These are phyloP conservation scores for Wallacemonas sp. DNA, from an alignment of 208 protist species.

Conservation along the genomic window DNA sequence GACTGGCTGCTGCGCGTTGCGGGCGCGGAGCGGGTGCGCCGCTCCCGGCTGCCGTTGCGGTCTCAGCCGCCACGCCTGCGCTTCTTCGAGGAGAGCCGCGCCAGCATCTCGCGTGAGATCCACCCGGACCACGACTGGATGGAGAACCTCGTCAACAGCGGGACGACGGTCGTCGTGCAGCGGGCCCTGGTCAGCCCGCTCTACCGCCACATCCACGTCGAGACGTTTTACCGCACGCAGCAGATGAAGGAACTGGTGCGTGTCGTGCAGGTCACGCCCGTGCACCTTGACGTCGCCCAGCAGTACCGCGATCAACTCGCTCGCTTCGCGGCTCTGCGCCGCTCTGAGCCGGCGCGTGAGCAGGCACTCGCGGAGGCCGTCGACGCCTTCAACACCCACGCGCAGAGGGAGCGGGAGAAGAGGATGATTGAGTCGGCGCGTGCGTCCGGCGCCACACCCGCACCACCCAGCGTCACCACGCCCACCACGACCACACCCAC, in stretches of 20 bases:
- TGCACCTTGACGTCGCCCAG: slow-evolving; percentile 26
- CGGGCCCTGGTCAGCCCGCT: slow-evolving; percentile 30
- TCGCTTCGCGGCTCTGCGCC: slow-evolving; percentile 15
- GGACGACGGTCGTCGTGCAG: slow-evolving; percentile 60
- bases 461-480: not conserved
- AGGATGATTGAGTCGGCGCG: not conserved
- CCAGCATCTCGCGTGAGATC: slow-evolving; percentile 26
- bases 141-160: slow-evolving; percentile 22
- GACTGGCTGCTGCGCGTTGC: slow-evolving; percentile 30
- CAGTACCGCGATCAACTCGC: slow-evolving; percentile 27
- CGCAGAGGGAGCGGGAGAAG: slow-evolving; percentile 4
- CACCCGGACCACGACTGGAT: slow-evolving; percentile 30
- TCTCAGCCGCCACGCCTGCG: slow-evolving; percentile 23
- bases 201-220: slow-evolving; percentile 29
- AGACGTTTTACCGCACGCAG: slow-evolving; percentile 41
- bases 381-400: not conserved
- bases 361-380: slow-evolving; percentile 8
- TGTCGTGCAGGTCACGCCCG: slow-evolving; percentile 41
- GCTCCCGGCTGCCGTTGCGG: too few species aligned
- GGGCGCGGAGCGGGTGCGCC: not conserved
- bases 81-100: slow-evolving; percentile 46
- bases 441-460: not conserved
- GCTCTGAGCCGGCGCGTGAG: not conserved
- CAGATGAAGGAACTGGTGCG: slow-evolving; percentile 32
- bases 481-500: slow-evolving; percentile 3